Base-by-base conservation (phyloP, 345 rosid genomes). In the Hypericum androsaemum region DNA sequence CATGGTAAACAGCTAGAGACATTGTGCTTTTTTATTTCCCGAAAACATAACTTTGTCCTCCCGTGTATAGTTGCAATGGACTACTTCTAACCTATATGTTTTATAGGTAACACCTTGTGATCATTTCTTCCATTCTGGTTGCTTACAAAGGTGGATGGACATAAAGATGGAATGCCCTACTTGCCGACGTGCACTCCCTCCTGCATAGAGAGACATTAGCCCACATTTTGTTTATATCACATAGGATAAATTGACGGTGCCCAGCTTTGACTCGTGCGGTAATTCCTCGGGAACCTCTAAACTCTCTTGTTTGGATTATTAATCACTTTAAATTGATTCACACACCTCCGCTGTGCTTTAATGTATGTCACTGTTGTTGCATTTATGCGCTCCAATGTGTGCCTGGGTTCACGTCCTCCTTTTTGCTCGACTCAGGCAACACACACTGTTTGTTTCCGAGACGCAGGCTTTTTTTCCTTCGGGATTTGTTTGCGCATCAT, bases 91-190 rank as follows among this genome's bases (percentile, higher is more conserved):
- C 11, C 7, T 36, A 50, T 10, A 58, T 58, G 38, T 62, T 16
- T 59, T 46, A 48, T 77, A 92, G 98, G 94, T 81, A 58, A 92
- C 98, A 7, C 98, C 98, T 5, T 88, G 98, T 39, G 96, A 88
- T 58, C 98, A 92, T 69, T 85, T 81, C 72, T 92, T 92, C 68
- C 98, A 92, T 61, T 72, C 85, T 2, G 96, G 85, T 56, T 92
- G 98, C 68, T 76, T 92, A 64, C 96, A 81, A 73, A 80, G 95
- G 69, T 92, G 98, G 96, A 92, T 92, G 98, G 98, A 92, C 66
- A 80, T 92, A 70, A 92, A 92, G 76, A 92, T 92, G 98, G 98
- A 92, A 72, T 92, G 98, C 59, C 98, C 98, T 52, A 92, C 98
- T 53, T 92, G 98, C 72, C 88, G 98, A 62, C 88, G 98, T 41